These are phyloP conservation scores for Raphanus sativus DNA, from an alignment of 345 rosid species.

Conservation along the genomic window DNA sequence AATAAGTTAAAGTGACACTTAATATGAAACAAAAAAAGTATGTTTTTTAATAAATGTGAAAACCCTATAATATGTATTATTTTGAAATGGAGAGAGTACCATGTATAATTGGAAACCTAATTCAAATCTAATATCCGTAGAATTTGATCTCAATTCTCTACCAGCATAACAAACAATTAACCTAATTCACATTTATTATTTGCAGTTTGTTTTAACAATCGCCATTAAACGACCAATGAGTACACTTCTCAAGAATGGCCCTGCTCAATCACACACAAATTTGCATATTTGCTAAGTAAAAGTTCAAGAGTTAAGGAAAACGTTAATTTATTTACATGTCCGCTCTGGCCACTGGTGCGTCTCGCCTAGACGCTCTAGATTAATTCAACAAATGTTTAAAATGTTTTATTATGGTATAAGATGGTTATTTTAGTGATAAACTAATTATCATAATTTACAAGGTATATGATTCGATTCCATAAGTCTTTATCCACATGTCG, in stretches of 20 bases:
- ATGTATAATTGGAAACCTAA: neutral
- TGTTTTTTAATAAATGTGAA: too few species aligned
- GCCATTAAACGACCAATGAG: conserved; percentile 30
- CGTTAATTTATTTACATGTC: conserved; percentile 5
- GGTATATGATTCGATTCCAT: neutral
- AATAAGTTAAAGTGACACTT: too few species aligned
- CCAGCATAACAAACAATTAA: conserved; percentile 7
- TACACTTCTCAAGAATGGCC: conserved; percentile 32
- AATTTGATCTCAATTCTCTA: conserved; percentile 2
- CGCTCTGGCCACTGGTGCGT: conserved; percentile 19
- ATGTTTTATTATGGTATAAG: neutral
- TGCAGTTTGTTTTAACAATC: neutral
- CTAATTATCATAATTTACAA: conserved; percentile 1
- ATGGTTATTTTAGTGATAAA: neutral
- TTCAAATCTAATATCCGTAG: neutral
- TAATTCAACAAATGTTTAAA: conserved; percentile 12
- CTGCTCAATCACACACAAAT: neutral
- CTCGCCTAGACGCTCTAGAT: conserved; percentile 27
- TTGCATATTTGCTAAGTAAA: neutral
- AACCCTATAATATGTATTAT: too few species aligned
- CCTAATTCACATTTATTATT: conserved; percentile 9
- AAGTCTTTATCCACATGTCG: neutral
- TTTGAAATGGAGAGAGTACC: too few species aligned
- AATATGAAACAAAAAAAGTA: too few species aligned
- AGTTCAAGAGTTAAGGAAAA: neutral